Base-by-base conservation (phyloP, 129 eudicot genomes). In the Flaveria trinervia region DNA sequence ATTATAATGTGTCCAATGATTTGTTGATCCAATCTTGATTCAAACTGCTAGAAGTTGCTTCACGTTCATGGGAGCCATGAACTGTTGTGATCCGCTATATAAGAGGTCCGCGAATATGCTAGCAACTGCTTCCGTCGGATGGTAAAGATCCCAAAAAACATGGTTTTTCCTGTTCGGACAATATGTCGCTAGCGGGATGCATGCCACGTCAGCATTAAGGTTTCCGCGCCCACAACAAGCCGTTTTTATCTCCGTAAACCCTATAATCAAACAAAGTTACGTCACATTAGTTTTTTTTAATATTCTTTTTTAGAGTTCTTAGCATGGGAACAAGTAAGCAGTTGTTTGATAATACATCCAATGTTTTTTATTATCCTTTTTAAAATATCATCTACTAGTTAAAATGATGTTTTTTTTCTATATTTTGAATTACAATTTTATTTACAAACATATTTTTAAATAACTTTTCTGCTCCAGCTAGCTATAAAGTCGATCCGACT, bases 221-320 rank as follows among this genome's bases (percentile, higher is more conserved):
- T 83, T 77, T 51, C 97, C 97, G 11, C 84, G 68, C 8, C 97
- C 96, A 61, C 97, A 89, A 68, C 97, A 92, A 56, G 97, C 97
- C 17, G 79, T 81, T 72, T 88, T 92, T 33, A 81, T 83, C 84
- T 92, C 96, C n/a, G 70, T 82, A 79, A 89, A 92, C 43, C 97
- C 96, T 92, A 80, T 20, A 80, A 59, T 16, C 25, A 67, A 71
- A 75, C 7, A 14, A 4, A 36, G 26, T 20, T 11, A 4, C 41
- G 0, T 44, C 57, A 54, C 51, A 36, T 22, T 17, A 45, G 54
- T 8, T 69, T 69, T 5, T 20, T 20, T 20, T 20, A 20, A 20
- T 20, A 20, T 20, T 20, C 22, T 20, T 20, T 20, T 20, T 0
- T 20, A 20, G 22, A 20, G 22, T 20, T 20, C 0, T 20, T 20